Base-by-base conservation (phyloP, 345 rosid genomes). In the Populus davidiana region DNA sequence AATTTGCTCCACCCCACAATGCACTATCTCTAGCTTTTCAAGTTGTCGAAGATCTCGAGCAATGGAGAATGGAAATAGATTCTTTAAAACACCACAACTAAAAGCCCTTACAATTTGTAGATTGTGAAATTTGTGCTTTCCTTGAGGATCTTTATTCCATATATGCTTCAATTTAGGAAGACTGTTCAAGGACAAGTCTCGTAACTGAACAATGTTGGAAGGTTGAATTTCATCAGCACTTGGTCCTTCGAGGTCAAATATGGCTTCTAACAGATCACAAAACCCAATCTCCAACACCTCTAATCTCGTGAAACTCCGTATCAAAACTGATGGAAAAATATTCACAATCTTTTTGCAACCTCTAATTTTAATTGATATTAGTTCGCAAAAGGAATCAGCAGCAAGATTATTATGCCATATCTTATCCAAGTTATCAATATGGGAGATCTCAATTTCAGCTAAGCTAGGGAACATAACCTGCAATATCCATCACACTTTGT, bases 381-480 rank as follows among this genome's bases (percentile, higher is more conserved):
- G 33, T 66, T 76, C 76, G 35, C 43, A 2, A 20, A 75, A 54
- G 2, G 80, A 75, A 38, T 5, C 66, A 2, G 5, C 38, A 6
- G 35, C 73, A 17, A 61, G 52, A 10, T 59, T 43, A 54, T 52
- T 27, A 17, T 67, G 68, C 77, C 80, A 82, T 14, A 62, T 25
- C 20, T 1, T 74, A 5, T 38, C 41, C 41, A 38, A 7, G 41
- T 38, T 38, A 41, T 20, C 21, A 43, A 82, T 63, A 0, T 21
- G 4, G 2, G 0, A 0, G 2, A 82, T 12, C 0, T 14, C 6
- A 47, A 78, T 1, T 20, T 18, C 17, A 76, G 71, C 41, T 76
- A 79, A 72, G 11, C 70, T 75, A 14, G 85, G 79, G 31, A 75
- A 67, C 23, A 16, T 21, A 23, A 82, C 77, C 61, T 78, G 76